Conservation (phyloP, 2,329 filamentous ascomycete species). For the Microascus cirrosus region DNA sequence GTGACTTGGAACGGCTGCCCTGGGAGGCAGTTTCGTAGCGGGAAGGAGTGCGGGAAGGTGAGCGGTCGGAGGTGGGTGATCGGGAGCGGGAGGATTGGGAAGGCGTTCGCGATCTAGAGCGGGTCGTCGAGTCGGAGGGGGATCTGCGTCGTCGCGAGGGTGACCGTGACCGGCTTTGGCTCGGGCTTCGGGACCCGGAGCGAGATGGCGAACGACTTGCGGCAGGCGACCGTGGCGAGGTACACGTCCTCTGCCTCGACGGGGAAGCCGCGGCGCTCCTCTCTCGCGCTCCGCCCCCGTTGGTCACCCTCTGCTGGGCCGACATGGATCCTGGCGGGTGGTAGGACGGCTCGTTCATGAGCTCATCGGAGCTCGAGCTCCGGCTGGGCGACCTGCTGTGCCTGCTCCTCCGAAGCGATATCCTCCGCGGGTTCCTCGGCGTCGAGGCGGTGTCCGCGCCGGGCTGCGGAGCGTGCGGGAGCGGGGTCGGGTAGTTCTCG, state of each 20-base stretch:
- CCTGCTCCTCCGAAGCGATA: constrained; percentile 6
- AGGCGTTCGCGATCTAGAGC: constrained; percentile 12
- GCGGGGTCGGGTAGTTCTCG: not conserved
- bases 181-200: constrained; percentile 8
- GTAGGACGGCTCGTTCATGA: constrained; percentile 10
- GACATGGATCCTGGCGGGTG: not conserved
- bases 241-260: not conserved
- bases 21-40: constrained; percentile 10
- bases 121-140: constrained; percentile 12
- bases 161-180: constrained; percentile 11
- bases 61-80: constrained; percentile 20
- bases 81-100: constrained; percentile 20
- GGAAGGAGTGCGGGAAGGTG: constrained; percentile 25
- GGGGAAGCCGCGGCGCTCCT: not conserved
- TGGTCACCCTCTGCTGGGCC: not conserved
- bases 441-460: not conserved
- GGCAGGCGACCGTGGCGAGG: not conserved
- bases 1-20: constrained; percentile 19
- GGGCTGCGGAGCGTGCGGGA: not conserved
- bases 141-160: constrained; percentile 5
- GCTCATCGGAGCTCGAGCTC: constrained; percentile 11
- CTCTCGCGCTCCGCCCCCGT: not conserved
- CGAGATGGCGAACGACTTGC: not conserved
- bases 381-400: constrained; percentile 9
- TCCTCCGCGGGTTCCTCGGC: constrained; percentile 6